A percentile compares a stretch with the other conserved stretches of the same genome.
Conservation (phyloP, 139 green algal genomes). For the Coelastrella sp. region DNA sequence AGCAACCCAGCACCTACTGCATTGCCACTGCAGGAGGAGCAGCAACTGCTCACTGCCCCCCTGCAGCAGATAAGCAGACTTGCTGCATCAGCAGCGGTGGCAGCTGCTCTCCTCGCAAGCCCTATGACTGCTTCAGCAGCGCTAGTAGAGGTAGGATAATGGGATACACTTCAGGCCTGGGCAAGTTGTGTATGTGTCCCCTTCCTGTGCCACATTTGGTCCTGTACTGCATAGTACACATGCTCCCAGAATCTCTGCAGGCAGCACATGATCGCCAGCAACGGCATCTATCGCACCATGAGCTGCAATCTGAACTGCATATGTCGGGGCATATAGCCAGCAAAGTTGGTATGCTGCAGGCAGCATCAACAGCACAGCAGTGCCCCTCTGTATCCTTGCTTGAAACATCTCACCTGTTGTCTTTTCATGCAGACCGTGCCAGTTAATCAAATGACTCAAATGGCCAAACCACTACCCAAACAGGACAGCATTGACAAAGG, state of each 20-base stretch:
- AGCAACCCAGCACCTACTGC: too few relatives aligned
- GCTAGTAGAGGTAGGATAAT: not conserved
- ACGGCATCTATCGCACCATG: too few relatives aligned
- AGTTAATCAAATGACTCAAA: slow-evolving; percentile 49
- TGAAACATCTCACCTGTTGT: not conserved
- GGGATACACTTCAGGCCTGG: not conserved
- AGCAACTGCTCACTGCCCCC: not conserved
- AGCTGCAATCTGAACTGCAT: too few relatives aligned
- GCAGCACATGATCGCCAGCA: too few relatives aligned
- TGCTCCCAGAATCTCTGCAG: too few relatives aligned
- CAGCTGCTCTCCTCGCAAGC: not conserved
- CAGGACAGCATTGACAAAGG: slow-evolving; percentile 76
- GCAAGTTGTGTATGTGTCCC: too few relatives aligned
- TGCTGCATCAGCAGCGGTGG: not conserved
- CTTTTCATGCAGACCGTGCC: slow-evolving; percentile 65
- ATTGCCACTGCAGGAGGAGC: not conserved
- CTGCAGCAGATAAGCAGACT: not conserved
- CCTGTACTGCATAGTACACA: too few relatives aligned
- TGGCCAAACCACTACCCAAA: slow-evolving; percentile 71
- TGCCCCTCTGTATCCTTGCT: not conserved
- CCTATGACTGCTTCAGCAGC: slow-evolving; percentile 1
- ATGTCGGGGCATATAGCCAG: too few relatives aligned
- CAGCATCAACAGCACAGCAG: too few relatives aligned
- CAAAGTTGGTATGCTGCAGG: too few relatives aligned
- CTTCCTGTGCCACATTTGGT: too few relatives aligned